phyloP scores from a whole-genome alignment of 225 moss, liverwort and hornwort species.

The Climacium dendroides region DNA sequence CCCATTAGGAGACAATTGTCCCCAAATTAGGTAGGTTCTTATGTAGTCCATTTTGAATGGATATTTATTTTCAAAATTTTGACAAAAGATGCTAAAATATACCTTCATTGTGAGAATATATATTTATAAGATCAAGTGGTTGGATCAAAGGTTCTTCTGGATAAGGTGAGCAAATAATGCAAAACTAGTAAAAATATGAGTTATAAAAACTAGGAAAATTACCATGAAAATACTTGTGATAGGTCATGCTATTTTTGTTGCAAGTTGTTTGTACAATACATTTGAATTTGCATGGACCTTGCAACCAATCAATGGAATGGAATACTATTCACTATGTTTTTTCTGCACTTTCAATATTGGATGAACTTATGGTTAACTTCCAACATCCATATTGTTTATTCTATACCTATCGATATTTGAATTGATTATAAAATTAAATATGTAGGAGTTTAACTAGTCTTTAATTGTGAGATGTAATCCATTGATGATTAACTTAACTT shows the following conservation, averaged over 20 bases:
- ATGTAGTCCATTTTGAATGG: neutral
- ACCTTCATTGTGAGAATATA: neutral
- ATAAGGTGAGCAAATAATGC: accelerated
- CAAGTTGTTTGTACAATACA: neutral
- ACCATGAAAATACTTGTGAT: accelerated
- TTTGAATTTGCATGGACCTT: neutral
- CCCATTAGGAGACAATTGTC: neutral
- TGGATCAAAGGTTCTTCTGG: neutral
- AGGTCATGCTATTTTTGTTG: accelerated
- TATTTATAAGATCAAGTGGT: neutral
- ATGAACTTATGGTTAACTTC: neutral
- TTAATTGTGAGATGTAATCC: accelerated
- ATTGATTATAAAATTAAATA: neutral
- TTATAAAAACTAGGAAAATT: neutral
- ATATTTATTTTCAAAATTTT: neutral
- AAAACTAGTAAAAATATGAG: neutral
- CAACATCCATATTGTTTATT: neutral
- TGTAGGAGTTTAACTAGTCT: neutral
- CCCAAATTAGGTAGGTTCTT: neutral
- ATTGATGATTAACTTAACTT: neutral
- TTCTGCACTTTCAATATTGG: neutral
- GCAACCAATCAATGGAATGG: neutral
- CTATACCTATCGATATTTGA: neutral
- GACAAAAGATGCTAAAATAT: neutral
- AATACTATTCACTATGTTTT: neutral